Base-by-base conservation (phyloP, 805 yeast genomes). In the Wickerhamiella cacticola region DNA sequence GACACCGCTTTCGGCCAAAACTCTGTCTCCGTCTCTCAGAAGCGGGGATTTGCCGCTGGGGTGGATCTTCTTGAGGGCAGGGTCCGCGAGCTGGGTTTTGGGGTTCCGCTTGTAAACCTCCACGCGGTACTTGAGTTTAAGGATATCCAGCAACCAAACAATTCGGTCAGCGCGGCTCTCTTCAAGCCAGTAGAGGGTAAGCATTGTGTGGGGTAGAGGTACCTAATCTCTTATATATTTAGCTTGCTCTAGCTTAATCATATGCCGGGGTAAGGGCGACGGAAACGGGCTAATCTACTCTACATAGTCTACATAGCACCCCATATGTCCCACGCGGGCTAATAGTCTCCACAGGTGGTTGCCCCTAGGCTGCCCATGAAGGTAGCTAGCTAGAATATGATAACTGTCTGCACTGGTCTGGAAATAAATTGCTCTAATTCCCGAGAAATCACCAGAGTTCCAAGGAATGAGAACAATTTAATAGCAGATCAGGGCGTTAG, bases 21-120 rank as follows among this genome's bases (percentile, higher is more conserved):
- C 55, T 23, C 52, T 56, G 38, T 64, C 65, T n/a, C 44, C 52
- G 31, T 69, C 57, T 51, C 74, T 79, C 41, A 81, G 53, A 1
- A 79, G 61, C 1, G 88, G 88, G 0, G 78, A 65, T 58, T 79
- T 79, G 1, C 85, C 86, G 16, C 74, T 62, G 10, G 82, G 80
- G 57, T 76, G 80, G 12, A 78, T 62, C 29, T 72, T 64, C 52
- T 67, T 68, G 41, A 78, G 61, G 26, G 66, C 76, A 1, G 63
- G 63, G 2, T 74, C 75, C 2, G 78, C 77, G 36, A 74, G 63
- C 62, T 68, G 66, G 9, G 70, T 68, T 16, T 63, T 62, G 2
- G 68, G 66, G 52, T 72, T 66, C 41, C 86, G 69, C 47, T 70
- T 62, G 59, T 72, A 78, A 2, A 71, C 56, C 51, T 73, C 71